These are phyloP conservation scores for Aspergillus oerlinghausenensis DNA, from an alignment of 2,329 filamentous ascomycete species.

Conservation along the genomic window DNA sequence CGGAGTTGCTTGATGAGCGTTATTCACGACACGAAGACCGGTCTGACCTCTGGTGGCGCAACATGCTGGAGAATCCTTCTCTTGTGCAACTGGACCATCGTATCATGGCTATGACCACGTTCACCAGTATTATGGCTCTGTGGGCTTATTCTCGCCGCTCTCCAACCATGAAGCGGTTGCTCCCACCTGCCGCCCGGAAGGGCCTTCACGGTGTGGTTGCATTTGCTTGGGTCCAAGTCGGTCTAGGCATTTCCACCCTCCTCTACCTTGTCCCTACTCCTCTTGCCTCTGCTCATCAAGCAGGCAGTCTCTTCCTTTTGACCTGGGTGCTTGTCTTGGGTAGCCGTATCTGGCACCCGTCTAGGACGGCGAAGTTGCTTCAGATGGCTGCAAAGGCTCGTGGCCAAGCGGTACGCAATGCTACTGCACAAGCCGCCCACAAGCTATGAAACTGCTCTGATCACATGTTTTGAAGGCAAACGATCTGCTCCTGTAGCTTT, in stretches of 20 bases:
- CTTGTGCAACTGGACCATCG: conserved; percentile 95
- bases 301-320: conserved; percentile 77
- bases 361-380: conserved; percentile 58
- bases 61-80: conserved; percentile 94
- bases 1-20: conserved; percentile 79
- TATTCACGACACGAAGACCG: conserved; percentile 75
- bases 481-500: not conserved
- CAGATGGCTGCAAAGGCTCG: conserved; percentile 39
- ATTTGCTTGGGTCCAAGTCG: conserved; percentile 74
- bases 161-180: conserved; percentile 54
- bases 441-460: conserved; percentile 11
- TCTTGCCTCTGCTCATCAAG: conserved; percentile 87
- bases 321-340: conserved; percentile 77
- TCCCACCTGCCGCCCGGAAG: conserved; percentile 57
- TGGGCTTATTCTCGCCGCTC: conserved; percentile 75
- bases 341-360: conserved; percentile 70
- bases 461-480: not conserved
- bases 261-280: conserved; percentile 90
- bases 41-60: conserved; percentile 91
- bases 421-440: conserved; percentile 20
- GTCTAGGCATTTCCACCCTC: conserved; percentile 82
- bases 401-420: conserved; percentile 21
- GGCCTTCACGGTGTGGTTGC: conserved; percentile 77
- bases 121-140: conserved; percentile 71
- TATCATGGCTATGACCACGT: conserved; percentile 83